These are phyloP conservation scores for Asterella californica DNA, from an alignment of 225 moss, liverwort and hornwort genomes.

Conservation along the genomic window DNA sequence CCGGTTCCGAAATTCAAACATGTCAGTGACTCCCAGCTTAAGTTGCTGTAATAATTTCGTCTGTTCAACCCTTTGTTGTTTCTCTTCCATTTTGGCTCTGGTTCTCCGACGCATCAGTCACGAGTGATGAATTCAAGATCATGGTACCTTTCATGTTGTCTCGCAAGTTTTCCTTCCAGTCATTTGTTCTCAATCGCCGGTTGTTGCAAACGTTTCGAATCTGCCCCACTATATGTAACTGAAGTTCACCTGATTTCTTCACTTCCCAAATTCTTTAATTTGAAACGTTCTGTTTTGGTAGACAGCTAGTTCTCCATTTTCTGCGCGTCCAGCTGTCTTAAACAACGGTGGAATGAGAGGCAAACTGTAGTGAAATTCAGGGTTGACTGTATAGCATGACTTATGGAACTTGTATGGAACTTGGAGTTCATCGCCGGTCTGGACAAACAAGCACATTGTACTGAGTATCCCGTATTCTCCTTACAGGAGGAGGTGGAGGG, in stretches of 20 bases:
- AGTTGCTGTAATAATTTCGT: slow-evolving; percentile 29
- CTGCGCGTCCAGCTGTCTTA: not conserved
- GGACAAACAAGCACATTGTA: not conserved
- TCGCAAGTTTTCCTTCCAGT: not conserved
- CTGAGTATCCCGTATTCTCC: slow-evolving; percentile 1
- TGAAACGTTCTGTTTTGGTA: not conserved
- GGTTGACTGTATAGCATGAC: not conserved
- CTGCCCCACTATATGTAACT: not conserved
- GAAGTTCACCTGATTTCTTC: not conserved
- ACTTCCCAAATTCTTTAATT: not conserved
- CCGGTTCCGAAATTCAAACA: slow-evolving; percentile 74
- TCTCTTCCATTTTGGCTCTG: not conserved
- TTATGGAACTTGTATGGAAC: not conserved
- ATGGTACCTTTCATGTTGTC: not conserved
- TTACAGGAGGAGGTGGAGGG: slow-evolving; percentile 67
- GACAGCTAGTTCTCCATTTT: not conserved
- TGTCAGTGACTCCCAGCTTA: slow-evolving; percentile 54
- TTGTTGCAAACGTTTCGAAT: not conserved
- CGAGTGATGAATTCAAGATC: not conserved
- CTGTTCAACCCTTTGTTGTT: slow-evolving; percentile 18
- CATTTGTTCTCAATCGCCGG: not conserved
- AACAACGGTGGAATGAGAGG: not conserved
- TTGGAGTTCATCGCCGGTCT: not conserved
- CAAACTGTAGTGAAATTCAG: not conserved
- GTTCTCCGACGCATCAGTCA: not conserved